Percentiles rank a stretch among this genome's conserved stretches.
phyloP scores from a whole-genome alignment of 2,329 filamentous ascomycete genomes.

The Sporothrix dimorphospora region DNA sequence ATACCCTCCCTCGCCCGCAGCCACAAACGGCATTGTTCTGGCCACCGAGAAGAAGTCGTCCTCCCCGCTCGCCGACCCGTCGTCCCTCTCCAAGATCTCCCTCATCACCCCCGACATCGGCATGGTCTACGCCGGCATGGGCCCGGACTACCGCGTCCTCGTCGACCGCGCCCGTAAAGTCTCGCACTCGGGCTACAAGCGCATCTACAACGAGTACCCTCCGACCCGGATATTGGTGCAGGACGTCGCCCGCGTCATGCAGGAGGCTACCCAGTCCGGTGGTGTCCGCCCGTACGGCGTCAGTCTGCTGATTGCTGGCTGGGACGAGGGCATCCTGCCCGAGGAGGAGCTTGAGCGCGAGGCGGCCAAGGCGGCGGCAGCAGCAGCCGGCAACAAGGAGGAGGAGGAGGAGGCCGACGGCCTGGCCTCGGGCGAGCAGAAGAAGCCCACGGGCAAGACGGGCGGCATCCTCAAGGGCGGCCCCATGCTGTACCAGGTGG shows the following conservation, averaged over 20 bases:
- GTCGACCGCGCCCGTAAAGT: conserved; percentile 98
- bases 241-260: conserved; percentile 96
- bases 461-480: conserved; percentile 94
- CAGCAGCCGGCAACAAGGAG: conserved; percentile 45
- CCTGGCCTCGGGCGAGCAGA: conserved; percentile 59
- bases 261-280: conserved; percentile 97
- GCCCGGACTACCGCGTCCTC: conserved; percentile 94
- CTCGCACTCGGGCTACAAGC: conserved; percentile 97
- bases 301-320: conserved; percentile 91
- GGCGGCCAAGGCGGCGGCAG: conserved; percentile 48
- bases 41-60: conserved; percentile 99
- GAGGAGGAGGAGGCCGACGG: conserved; percentile 43
- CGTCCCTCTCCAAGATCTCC: conserved; percentile 95
- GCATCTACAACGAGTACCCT: conserved; percentile 99
- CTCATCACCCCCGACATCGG: conserved; percentile 98
- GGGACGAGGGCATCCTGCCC: conserved; percentile 95
- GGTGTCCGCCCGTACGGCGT: conserved; percentile 97
- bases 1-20: conserved; percentile 53
- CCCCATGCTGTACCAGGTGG: conserved; percentile 97
- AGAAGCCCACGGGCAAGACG: conserved; percentile 81
- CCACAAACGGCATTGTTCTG: conserved; percentile 97
- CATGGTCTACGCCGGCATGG: conserved; percentile 99
- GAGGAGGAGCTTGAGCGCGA: conserved; percentile 69
- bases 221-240: conserved; percentile 98
- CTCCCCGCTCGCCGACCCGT: conserved; percentile 92